Conservation (phyloP, 768 basidiomycete species). For the Epithele typhae region DNA sequence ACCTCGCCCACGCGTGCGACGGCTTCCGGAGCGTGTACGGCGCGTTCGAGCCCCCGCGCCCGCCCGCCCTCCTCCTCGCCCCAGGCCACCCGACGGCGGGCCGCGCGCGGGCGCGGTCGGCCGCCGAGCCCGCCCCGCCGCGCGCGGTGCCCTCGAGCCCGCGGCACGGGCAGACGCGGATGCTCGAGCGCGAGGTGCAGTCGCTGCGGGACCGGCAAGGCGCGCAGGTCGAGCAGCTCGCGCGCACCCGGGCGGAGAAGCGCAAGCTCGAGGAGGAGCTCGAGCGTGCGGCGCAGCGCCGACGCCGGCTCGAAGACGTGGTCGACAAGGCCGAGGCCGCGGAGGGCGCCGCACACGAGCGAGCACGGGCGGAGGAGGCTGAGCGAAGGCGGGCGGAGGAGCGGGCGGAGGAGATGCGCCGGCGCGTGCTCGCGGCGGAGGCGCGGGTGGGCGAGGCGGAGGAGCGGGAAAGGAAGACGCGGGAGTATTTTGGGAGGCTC, state of each 20-base stretch:
- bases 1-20: slow-evolving; percentile 33
- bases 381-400: slow-evolving; percentile 10
- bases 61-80: not conserved
- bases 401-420: slow-evolving; percentile 4
- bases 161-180: slow-evolving; percentile 4
- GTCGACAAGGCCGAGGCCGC: slow-evolving; percentile 7
- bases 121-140: not conserved
- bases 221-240: slow-evolving; percentile 26
- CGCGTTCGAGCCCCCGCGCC: not conserved
- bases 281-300: slow-evolving; percentile 17
- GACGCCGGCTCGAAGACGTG: slow-evolving; percentile 2
- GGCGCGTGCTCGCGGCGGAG: slow-evolving; percentile 3
- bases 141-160: not conserved
- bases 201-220: slow-evolving; percentile 32
- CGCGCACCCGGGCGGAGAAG: slow-evolving; percentile 33
- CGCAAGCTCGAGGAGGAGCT: slow-evolving; percentile 41
- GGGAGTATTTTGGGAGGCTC: slow-evolving; percentile 16
- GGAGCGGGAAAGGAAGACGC: slow-evolving; percentile 14
- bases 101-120: not conserved
- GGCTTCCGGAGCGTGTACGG: slow-evolving; percentile 14
- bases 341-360: slow-evolving; percentile 15
- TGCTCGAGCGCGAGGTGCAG: slow-evolving; percentile 35
- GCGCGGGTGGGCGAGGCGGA: slow-evolving; percentile 5
- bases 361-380: slow-evolving; percentile 17
- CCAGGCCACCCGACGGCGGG: not conserved